Evolutionary conservation across 495 filamentous ascomycete genomes (phyloP).

Genomic region (Endocarpon pusillum): DNA sequence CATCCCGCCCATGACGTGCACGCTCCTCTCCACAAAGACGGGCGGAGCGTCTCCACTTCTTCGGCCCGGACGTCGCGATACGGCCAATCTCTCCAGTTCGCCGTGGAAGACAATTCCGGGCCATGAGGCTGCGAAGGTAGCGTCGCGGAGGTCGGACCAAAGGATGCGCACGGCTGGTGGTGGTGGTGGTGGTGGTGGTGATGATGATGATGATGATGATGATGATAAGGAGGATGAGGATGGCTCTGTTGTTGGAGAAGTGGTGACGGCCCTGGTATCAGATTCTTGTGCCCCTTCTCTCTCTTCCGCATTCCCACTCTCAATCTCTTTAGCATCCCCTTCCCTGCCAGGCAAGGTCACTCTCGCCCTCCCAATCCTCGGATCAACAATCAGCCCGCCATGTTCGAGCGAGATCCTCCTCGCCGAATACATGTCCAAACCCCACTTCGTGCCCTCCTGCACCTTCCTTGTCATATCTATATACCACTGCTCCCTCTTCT

Average conservation of each 20-base stretch:
- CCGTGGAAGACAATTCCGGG: constrained; percentile 49
- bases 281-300: constrained; percentile 28
- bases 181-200: neutral
- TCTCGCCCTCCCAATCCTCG: constrained; percentile 7
- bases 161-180: constrained; percentile 32
- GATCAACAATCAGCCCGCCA: neutral
- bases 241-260: neutral
- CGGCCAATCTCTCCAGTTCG: constrained; percentile 25
- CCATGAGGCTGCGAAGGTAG: constrained; percentile 51
- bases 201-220: neutral
- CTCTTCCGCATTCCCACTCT: constrained; percentile 4
- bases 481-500: constrained; percentile 16
- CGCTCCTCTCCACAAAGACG: neutral
- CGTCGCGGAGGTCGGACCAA: constrained; percentile 54
- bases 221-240: constrained; percentile 2
- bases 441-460: constrained; percentile 18
- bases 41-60: neutral
- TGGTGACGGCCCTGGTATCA: neutral
- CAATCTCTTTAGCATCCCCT: neutral
- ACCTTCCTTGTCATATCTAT: constrained; percentile 14
- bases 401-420: no score
- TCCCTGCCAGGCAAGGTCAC: neutral
- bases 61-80: no score
- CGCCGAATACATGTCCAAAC: constrained; percentile 12
- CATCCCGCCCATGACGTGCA: neutral